These are phyloP conservation scores for Monosporascus sp. DNA, from an alignment of 2,329 filamentous ascomycete species.

Conservation along the genomic window DNA sequence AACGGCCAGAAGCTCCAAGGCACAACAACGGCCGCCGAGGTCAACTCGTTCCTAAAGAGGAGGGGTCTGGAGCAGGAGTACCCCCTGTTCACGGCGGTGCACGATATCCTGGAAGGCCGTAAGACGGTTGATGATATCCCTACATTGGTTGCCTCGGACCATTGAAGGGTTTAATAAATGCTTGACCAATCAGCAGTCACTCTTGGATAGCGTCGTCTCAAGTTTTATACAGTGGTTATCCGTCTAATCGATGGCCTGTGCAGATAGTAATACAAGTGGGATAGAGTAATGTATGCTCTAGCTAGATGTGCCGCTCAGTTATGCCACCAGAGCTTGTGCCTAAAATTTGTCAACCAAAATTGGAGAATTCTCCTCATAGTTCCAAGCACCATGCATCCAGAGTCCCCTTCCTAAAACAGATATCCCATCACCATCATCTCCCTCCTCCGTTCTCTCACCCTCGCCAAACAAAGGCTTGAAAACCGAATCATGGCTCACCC, in stretches of 20 bases:
- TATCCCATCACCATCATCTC: conserved; percentile 12
- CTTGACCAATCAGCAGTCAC: too few relatives aligned
- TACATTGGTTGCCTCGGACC: conserved; percentile 44
- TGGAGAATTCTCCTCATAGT: neutral
- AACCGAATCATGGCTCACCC: conserved; percentile 59
- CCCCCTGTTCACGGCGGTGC: conserved; percentile 87
- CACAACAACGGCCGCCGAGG: conserved; percentile 84
- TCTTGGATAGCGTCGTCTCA: too few relatives aligned
- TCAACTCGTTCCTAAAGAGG: conserved; percentile 80
- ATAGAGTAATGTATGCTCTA: too few relatives aligned
- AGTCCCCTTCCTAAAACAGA: neutral
- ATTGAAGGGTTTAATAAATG: neutral
- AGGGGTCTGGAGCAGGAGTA: conserved; percentile 77
- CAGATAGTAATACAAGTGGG: too few relatives aligned
- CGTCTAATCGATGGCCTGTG: too few relatives aligned
- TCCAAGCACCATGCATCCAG: neutral
- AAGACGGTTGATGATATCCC: conserved; percentile 79
- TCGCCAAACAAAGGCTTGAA: conserved; percentile 74
- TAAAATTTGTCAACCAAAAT: neutral
- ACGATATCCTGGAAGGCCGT: conserved; percentile 72
- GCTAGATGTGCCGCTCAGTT: too few relatives aligned
- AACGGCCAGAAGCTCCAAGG: conserved; percentile 99
- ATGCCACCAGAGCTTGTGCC: neutral
- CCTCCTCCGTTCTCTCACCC: conserved; percentile 61
- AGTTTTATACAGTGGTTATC: too few relatives aligned